These are phyloP conservation scores for Lyophyllum shimeji DNA, from an alignment of 768 basidiomycete genomes.

Conservation along the genomic window DNA sequence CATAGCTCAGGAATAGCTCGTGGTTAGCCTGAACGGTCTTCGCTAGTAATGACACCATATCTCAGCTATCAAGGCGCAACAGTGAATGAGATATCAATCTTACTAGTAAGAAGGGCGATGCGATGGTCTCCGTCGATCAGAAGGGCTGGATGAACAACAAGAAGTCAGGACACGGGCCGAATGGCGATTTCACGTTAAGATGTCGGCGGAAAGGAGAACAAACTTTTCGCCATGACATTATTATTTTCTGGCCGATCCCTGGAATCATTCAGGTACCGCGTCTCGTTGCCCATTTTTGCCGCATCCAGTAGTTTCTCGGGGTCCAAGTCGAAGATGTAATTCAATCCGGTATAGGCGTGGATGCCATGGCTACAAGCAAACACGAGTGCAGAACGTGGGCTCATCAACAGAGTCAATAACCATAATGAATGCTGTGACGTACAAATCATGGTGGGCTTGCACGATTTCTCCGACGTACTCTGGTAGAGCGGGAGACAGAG, in stretches of 20 bases:
- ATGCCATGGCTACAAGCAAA: constrained; percentile 3
- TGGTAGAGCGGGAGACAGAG: constrained; percentile 14
- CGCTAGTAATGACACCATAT: constrained; percentile 5
- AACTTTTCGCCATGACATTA: constrained; percentile 20
- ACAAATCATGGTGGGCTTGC: neutral
- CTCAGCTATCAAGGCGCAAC: neutral
- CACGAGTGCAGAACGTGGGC: neutral
- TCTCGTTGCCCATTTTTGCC: constrained; percentile 23
- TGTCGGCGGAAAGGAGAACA: neutral
- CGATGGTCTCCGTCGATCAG: constrained; percentile 23
- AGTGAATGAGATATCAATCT: neutral
- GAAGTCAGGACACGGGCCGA: neutral
- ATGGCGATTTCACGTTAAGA: neutral
- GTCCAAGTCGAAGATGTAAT: constrained; percentile 13
- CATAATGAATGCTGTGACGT: neutral
- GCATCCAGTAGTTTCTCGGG: constrained; percentile 11
- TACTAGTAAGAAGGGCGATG: constrained; percentile 18
- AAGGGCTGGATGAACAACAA: constrained; percentile 4
- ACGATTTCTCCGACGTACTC: constrained; percentile 42
- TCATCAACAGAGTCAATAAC: neutral
- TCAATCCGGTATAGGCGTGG: constrained; percentile 9
- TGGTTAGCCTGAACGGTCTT: constrained; percentile 11
- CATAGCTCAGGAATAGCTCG: constrained; percentile 24
- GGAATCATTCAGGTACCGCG: constrained; percentile 23
- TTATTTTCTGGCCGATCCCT: constrained; percentile 5